Conservation (phyloP, 768 basidiomycete genomes). For the Favolaschia claudopus region DNA sequence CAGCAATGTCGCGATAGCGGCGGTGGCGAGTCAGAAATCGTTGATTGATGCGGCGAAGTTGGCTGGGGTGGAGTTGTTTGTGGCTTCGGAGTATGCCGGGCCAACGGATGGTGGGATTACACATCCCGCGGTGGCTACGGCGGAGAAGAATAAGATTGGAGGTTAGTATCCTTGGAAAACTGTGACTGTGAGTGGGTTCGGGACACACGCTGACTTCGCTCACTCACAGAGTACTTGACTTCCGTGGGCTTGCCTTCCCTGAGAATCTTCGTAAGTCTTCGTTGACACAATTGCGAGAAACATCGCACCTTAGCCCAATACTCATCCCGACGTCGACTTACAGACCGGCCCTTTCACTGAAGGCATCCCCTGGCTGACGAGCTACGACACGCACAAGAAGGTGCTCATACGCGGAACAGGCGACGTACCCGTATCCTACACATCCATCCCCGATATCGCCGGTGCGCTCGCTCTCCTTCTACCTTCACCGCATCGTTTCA, state of each 20-base stretch:
- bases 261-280: conserved; percentile 39
- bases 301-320: background rate
- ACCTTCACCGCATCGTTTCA: background rate
- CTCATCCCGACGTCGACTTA: too few species aligned
- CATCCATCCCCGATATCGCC: conserved; percentile 41
- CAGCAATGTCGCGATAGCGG: conserved; percentile 38
- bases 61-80: conserved; percentile 46
- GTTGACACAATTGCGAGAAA: background rate
- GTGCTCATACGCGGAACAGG: conserved; percentile 40
- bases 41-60: conserved; percentile 44
- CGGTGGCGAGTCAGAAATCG: conserved; percentile 30
- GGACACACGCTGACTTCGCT: too few species aligned
- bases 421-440: conserved; percentile 35
- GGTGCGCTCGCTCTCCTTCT: conserved; percentile 26
- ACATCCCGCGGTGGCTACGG: conserved; percentile 32
- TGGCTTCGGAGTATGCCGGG: conserved; percentile 45
- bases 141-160: conserved; percentile 37
- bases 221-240: conserved; percentile 35
- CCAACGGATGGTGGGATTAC: conserved; percentile 43
- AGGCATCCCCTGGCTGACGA: conserved; percentile 37
- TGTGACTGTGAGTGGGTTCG: too few species aligned
- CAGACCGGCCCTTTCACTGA: conserved; percentile 44
- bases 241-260: conserved; percentile 37
- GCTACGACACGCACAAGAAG: conserved; percentile 35
- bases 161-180: conserved; percentile 25